Evolutionary conservation across 176 grass and related monocot species (phyloP), one percentile per base, ranked within the genome.

Genomic region (Rhynchospora tenuis): DNA sequence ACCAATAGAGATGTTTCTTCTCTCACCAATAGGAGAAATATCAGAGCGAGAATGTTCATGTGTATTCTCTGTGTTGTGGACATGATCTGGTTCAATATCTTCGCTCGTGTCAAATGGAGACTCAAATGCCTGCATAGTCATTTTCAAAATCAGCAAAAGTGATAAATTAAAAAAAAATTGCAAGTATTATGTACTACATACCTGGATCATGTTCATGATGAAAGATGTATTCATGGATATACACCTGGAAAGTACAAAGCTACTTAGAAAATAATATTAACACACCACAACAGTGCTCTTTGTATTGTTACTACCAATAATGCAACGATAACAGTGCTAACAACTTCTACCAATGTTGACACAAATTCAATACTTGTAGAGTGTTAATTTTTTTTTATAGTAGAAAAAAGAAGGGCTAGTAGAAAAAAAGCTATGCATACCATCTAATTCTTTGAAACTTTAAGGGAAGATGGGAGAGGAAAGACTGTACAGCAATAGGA

Each of bases 181-280:
- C 9, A 58, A 50, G 67, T 55, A n/a, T 12, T n/a, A 10, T 69
- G 78, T 66, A 86, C 24, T 83, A 79, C 83, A 86, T 90, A 99
- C 96, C 92, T 93, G 89, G 89, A 99, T 93, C 96, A 99, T 95
- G 78, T 87, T 93, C 91, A 92, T 92, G 85, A 95, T 91, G 91
- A 99, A 99, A 66, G 89, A 83, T 85, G 89, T 71, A 86, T 99
- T 99, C 86, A 90, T 88, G 59, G 93, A 95, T 87, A 99, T 90
- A 88, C 91, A 95, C 96, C 96, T 99, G 89, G 67, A 87, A 83
- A 82, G 64, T 64, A 66, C 83, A 84, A 68, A 85, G 64, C 65
- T 19, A n/a, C 64, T 90, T 79, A 93, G 79, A 85, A 73, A 77
- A 89, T 51, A n/a, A n/a, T n/a, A 83, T 31, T 84, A 16, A 83